A percentile compares a stretch with the other conserved stretches of the same genome.
These are phyloP conservation scores for Hemerocallis citrina DNA, from an alignment of 106 monocot genomes.

Conservation along the genomic window DNA sequence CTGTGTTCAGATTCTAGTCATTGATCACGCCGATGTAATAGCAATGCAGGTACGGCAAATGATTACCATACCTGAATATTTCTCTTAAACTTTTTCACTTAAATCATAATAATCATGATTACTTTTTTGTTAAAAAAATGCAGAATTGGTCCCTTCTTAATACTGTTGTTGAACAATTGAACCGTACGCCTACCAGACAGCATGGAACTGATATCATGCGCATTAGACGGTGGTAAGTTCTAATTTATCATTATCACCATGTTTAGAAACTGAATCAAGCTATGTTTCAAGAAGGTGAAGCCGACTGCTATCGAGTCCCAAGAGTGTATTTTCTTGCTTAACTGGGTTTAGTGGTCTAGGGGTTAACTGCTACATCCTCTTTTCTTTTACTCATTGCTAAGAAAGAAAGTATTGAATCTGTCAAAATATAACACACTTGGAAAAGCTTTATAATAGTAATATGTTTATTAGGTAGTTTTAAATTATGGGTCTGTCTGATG, in stretches of 20 bases:
- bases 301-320: not conserved
- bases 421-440: not conserved
- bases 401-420: no score
- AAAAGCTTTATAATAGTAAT: not conserved
- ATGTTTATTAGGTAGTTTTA: not conserved
- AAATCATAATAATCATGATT: not conserved
- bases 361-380: not conserved
- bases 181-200: slow-evolving; percentile 55
- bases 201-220: slow-evolving; percentile 95
- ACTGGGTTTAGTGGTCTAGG: not conserved
- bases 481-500: not conserved
- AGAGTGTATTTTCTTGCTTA: not conserved
- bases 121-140: slow-evolving; percentile 2
- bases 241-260: not conserved
- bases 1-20: slow-evolving; percentile 58
- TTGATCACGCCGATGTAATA: slow-evolving; percentile 97
- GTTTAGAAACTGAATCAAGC: not conserved
- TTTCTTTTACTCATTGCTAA: not conserved
- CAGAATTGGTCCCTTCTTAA: slow-evolving; percentile 93
- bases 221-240: slow-evolving; percentile 71
- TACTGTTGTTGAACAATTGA: slow-evolving; percentile 78
- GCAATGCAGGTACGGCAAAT: slow-evolving; percentile 64
- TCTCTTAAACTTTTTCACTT: not conserved
- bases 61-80: not conserved
- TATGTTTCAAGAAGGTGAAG: no score